Evolutionary conservation across 805 yeast genomes (phyloP), one percentile per base, ranked within the genome.

Genomic region (Ogataea siamensis): DNA sequence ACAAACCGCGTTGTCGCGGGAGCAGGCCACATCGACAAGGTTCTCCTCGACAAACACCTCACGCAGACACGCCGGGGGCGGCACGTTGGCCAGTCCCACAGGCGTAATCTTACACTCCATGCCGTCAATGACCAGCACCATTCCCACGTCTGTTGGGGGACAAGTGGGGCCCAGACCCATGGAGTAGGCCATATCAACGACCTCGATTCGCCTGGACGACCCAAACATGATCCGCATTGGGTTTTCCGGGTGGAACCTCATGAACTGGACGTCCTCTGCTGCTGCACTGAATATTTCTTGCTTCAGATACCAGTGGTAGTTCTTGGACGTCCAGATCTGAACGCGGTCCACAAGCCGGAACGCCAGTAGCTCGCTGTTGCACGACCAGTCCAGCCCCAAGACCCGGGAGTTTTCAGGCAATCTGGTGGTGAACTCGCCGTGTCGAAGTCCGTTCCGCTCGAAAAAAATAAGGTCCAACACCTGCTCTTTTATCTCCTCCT

Each of bases 261-360:
- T 65, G 52, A 71, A 79, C 5, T 47, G 13, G 16, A 74, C 61
- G 24, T 60, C 54, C 24, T 58, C 62, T 16, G 54, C 58, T 2
- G 40, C 42, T 21, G 52, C 46, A 7, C 68, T 58, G 39, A 51
- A 50, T 2, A 89, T 62, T 53, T 84, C 94, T 60, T 85, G 94
- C 55, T 93, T 93, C 50, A 89, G 70, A 61, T 85, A 88, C 99
- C 99, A 93, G 56, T 89, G 94, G 62, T 89, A 93, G 61, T 93
- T 93, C 56, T 86, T 88, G 3, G 85, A 71, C 1, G 94, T 80
- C 97, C 97, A 93, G 16, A 93, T 62, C 56, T 84, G 94, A n/a
- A 93, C 72, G 11, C 76, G 66, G 49, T 79, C 71, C 2, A 62
- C 45, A 19, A 84, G 67, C 27, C 75, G 80, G 9, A 93, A 64